These are phyloP conservation scores for Pythium grandisporangium DNA, from an alignment of 352 stramenopile genomes.

Conservation along the genomic window DNA sequence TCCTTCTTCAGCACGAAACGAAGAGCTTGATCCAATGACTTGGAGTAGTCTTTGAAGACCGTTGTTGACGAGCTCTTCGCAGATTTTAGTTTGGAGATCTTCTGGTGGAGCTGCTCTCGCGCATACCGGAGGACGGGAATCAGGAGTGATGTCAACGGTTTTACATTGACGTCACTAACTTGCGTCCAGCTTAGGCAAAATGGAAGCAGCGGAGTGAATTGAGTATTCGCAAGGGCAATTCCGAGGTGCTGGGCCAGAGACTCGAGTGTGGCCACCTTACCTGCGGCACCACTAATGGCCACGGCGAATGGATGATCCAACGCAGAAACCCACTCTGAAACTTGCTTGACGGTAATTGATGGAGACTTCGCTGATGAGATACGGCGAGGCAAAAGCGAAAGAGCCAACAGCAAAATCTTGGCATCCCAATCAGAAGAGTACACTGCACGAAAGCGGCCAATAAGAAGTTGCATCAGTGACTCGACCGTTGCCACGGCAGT, in stretches of 20 bases:
- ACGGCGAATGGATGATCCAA: constrained; percentile 49
- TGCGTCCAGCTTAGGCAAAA: constrained; percentile 58
- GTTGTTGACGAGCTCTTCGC: too few species aligned
- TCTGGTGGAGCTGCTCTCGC: constrained; percentile 15
- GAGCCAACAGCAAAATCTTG: constrained; percentile 50
- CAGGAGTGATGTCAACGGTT: constrained; percentile 39
- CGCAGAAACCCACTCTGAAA: constrained; percentile 29
- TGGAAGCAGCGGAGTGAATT: constrained; percentile 28
- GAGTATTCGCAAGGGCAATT: constrained; percentile 22
- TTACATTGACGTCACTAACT: constrained; percentile 29
- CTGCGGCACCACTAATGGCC: constrained; percentile 7
- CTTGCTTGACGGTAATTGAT: constrained; percentile 16
- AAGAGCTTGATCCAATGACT: constrained; percentile 35
- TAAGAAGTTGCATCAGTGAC: constrained; percentile 32
- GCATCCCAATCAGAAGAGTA: constrained; percentile 24
- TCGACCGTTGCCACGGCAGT: constrained; percentile 29
- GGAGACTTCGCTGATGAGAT: constrained; percentile 4
- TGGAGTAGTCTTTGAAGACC: constrained; percentile 25
- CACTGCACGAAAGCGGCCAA: constrained; percentile 34
- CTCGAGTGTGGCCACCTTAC: constrained; percentile 5
- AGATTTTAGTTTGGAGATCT: constrained; percentile 25
- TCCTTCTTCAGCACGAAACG: constrained; percentile 59
- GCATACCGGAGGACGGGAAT: constrained; percentile 46
- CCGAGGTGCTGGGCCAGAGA: constrained; percentile 32
- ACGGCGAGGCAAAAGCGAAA: constrained; percentile 26